Base-by-base conservation (phyloP, 192 early-diverging fungal species). In the Powellomyces hirtus region DNA sequence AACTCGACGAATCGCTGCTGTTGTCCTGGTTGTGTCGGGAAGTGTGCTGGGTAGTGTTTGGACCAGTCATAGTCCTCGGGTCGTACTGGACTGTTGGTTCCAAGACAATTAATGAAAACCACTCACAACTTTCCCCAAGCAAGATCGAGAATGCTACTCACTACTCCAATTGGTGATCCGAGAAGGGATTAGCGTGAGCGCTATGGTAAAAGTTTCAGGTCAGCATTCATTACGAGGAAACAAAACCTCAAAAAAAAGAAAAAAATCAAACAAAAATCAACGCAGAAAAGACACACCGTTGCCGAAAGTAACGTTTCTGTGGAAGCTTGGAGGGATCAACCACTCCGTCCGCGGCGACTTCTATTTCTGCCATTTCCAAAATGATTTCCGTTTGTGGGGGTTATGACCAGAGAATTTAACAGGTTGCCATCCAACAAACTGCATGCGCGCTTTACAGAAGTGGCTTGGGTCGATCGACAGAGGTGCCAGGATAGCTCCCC, bases 141-240 rank as follows among this genome's bases (percentile, higher is more conserved):
- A 49, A 49, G 26, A 49, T n/a, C n/a, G n/a, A n/a, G n/a, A n/a
- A 42, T 8, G 0, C 36, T 29, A 84, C 84, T 73, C 82, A 92
- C 85, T 98, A 98, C 53, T 92, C 90, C 46, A 98, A 81, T 6
- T 87, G 82, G 74, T 98, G 94, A 75, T 99, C 97, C 27, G 93
- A 95, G 73, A 99, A 98, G 2, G 92, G 88, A 70, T 99, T 99
- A 56, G 95, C 94, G 68, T 99, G 97, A 11, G 97, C 97, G 51
- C 97, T 89, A 73, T 91, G 0, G 38, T 2, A 60, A 31, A 20
- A 33, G 31, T n/a, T n/a, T n/a, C n/a, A n/a, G n/a, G n/a, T n/a
- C n/a, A n/a, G n/a, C n/a, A n/a, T n/a, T n/a, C n/a, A n/a, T n/a
- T n/a, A n/a, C n/a, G 18, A 62, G 22, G 29, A 56, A n/a, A 60